Base-by-base conservation (phyloP, 2,329 filamentous ascomycete genomes). In the Scedosporium boydii region DNA sequence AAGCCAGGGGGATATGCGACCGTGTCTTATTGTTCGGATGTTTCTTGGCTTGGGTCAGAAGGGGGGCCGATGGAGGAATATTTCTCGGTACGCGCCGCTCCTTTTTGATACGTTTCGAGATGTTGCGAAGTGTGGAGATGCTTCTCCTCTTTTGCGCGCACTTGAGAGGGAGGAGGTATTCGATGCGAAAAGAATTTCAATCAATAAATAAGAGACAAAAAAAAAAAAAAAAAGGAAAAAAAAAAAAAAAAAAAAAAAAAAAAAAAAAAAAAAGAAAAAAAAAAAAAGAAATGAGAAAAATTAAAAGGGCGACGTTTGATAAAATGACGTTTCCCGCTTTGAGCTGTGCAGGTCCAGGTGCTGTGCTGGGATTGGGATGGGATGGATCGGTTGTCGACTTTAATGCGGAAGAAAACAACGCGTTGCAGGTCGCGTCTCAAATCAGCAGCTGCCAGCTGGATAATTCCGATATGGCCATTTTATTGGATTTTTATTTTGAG, bases 341-440 rank as follows among this genome's bases (percentile, higher is more conserved):
- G 51, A 27, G 51, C 18, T 27, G 4, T 55, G 51, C 51, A 23
- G 51, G 51, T 27, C 6, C 48, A 21, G 12, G 18, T 27, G 12
- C 21, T 55, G 44, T 55, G 44, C 14, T 48, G 51, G 26, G n/a
- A 51, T 38, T 16, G n/a, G n/a, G 29, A 23, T 16, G n/a, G n/a
- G 29, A 23, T 14, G 59, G 7, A 12, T 18, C 34, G 14, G 14
- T n/a, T 41, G 56, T 58, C 16, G 34, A 16, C 27, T 34, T 46
- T 57, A 48, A 62, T 62, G 60, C 60, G 60, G 60, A 58, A 57
- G 60, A 62, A 62, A 46, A 46, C n/a, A 62, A 62, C 60, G 60
- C 60, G 60, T 62, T 62, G 51, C 60, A 62, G 51, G 18, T 62
- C 60, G 60, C 60, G 60, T 62, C 60, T 62, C 60, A 57, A 62